These are phyloP conservation scores for Dictyostelium purpureum DNA, from an alignment of 78 protist genomes.

Conservation along the genomic window DNA sequence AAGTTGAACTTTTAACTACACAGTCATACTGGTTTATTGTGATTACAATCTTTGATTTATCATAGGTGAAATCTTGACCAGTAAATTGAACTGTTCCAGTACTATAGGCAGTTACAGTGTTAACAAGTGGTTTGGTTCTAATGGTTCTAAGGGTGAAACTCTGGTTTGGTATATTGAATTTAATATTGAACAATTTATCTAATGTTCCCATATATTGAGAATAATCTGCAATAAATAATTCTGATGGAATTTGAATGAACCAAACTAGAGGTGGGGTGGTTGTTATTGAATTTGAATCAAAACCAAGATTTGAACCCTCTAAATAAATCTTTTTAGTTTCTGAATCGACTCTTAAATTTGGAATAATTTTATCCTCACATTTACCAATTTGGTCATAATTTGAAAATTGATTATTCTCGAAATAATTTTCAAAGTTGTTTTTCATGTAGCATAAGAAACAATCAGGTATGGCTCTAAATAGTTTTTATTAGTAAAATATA, in stretches of 20 bases:
- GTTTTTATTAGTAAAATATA: not conserved
- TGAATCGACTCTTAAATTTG: not conserved
- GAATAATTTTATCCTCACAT: not conserved
- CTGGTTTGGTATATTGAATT: not conserved
- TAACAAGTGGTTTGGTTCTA: not conserved
- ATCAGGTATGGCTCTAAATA: not conserved
- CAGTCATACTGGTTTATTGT: too few relatives aligned
- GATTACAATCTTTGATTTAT: not conserved
- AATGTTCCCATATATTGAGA: too few relatives aligned
- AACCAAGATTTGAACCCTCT: slow-evolving; percentile 2
- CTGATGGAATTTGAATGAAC: not conserved
- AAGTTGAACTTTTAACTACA: too few relatives aligned
- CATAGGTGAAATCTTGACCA: not conserved
- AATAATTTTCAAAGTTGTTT: not conserved
- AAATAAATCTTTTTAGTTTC: not conserved
- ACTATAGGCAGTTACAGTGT: not conserved
- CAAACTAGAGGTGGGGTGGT: not conserved
- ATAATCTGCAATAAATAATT: not conserved
- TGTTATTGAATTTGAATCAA: not conserved
- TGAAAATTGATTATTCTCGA: not conserved
- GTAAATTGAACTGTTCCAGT: not conserved
- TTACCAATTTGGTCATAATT: not conserved
- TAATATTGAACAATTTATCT: not conserved
- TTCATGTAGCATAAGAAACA: not conserved
- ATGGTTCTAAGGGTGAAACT: not conserved